phyloP scores from a whole-genome alignment of 371 early-diverging fungal species.

The Mortierella sp. region DNA sequence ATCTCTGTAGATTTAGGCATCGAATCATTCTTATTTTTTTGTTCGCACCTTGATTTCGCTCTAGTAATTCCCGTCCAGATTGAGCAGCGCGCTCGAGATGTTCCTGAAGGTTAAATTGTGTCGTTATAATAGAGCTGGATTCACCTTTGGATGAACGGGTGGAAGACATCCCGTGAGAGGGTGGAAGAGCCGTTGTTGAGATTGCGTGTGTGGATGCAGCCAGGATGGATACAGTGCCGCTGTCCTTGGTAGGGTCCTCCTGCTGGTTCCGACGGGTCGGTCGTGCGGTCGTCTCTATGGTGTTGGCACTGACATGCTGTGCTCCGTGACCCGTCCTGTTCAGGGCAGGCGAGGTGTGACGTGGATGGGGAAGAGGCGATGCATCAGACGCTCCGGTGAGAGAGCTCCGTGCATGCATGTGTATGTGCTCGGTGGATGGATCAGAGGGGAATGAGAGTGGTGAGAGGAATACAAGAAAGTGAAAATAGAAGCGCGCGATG shows the following conservation, averaged over 20 bases:
- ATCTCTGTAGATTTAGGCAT: too few species aligned
- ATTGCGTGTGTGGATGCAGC: background rate
- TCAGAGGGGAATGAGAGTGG: background rate
- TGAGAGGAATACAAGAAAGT: too few species aligned
- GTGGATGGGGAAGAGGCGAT: too few species aligned
- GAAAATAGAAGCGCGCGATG: too few species aligned
- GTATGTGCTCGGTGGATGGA: background rate
- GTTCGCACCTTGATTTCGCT: conserved; percentile 8
- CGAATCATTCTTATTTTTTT: too few species aligned
- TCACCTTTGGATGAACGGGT: background rate
- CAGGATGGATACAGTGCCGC: background rate
- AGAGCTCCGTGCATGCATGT: background rate
- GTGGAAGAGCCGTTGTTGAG: too few species aligned
- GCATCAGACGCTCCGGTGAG: background rate
- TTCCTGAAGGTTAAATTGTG: conserved; percentile 15
- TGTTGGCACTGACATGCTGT: too few species aligned
- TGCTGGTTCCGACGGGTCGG: too few species aligned
- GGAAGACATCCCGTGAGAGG: background rate
- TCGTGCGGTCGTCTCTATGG: too few species aligned
- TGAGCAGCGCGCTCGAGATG: conserved; percentile 22
- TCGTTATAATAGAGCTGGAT: background rate
- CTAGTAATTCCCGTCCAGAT: conserved; percentile 13
- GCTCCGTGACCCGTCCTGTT: too few species aligned
- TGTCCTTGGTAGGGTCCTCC: background rate
- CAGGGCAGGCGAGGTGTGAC: too few species aligned